Base-by-base conservation (phyloP, 306 rosid genomes). In the Luffa acutangula region DNA sequence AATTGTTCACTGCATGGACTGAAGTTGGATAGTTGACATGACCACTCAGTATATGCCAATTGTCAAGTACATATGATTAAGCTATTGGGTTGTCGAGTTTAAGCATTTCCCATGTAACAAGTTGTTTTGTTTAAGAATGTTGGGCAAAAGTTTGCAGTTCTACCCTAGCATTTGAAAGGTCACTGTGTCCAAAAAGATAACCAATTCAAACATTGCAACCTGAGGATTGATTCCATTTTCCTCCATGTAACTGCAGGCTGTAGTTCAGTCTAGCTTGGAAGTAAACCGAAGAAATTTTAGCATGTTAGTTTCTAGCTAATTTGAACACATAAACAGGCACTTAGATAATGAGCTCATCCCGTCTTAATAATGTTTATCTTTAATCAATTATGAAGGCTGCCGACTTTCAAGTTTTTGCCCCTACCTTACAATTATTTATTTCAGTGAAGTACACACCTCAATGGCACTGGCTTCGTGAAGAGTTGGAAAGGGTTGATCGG, bases 371-470 rank as follows among this genome's bases (percentile, higher is more conserved):
- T 17, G 46, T 51, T 51, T 51, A 15, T 9, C 31, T 33, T 33
- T 51, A 46, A 33, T 25, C 42, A 25, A 12, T 48, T 49, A 13
- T 6, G 25, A 48, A 31, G 20, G 60, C 20, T 66, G 70, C 11
- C 62, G 6, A 74, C 45, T 73, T 49, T 73, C 45, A 25, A 13
- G 21, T 48, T 25, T 72, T 48, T 73, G 5, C 42, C 59, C 25
- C 34, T 34, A n/a, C 59, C 25, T 34, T 17, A 46, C 48, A 15
- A 49, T 18, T 21, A 66, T 74, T 57, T 45, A 62, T 58, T 49
- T 64, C 93, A 96, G 99, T 96, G 76, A 93, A 89, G 81, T 96
- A 96, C 92, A 90, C 99, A 2, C 97, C 99, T 78, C 99, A 93
- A 76, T 93, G 85, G 83, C 0, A 0, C 1, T 96, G 99, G 98